These are phyloP conservation scores for Pleurotus salmoneostramineus DNA, from an alignment of 768 basidiomycete genomes.

Conservation along the genomic window DNA sequence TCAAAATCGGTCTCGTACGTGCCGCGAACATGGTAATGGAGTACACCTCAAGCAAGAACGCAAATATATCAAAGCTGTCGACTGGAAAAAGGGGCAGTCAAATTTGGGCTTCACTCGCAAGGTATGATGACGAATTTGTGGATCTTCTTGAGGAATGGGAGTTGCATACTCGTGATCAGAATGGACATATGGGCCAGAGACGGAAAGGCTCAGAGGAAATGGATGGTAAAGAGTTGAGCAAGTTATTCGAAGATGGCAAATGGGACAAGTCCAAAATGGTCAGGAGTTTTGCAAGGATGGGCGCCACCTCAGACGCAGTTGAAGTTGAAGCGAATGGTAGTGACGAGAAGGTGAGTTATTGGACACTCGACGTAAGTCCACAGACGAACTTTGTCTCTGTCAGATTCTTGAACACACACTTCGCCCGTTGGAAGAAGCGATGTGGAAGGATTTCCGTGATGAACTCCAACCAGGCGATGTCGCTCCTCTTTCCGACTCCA, in stretches of 20 bases:
- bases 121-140: slow-evolving; percentile 74
- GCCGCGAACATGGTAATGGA: slow-evolving; percentile 55
- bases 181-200: slow-evolving; percentile 31
- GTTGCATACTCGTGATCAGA: slow-evolving; percentile 39
- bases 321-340: slow-evolving; percentile 26
- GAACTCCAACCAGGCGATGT: slow-evolving; percentile 23
- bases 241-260: slow-evolving; percentile 44
- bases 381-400: background rate
- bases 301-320: slow-evolving; percentile 24
- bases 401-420: slow-evolving; percentile 43
- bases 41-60: slow-evolving; percentile 31
- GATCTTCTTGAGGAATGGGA: slow-evolving; percentile 63
- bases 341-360: slow-evolving; percentile 26
- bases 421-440: slow-evolving; percentile 38
- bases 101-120: slow-evolving; percentile 73
- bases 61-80: slow-evolving; percentile 16
- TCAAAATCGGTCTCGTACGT: slow-evolving; percentile 49
- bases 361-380: background rate
- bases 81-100: slow-evolving; percentile 29
- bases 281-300: slow-evolving; percentile 64
- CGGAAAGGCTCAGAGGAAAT: slow-evolving; percentile 28
- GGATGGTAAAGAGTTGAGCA: slow-evolving; percentile 31
- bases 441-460: slow-evolving; percentile 36
- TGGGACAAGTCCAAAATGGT: slow-evolving; percentile 85
- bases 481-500: slow-evolving; percentile 19